These are phyloP conservation scores for Pseudocercospora cruenta DNA, from an alignment of 2,329 filamentous ascomycete species.

Conservation along the genomic window DNA sequence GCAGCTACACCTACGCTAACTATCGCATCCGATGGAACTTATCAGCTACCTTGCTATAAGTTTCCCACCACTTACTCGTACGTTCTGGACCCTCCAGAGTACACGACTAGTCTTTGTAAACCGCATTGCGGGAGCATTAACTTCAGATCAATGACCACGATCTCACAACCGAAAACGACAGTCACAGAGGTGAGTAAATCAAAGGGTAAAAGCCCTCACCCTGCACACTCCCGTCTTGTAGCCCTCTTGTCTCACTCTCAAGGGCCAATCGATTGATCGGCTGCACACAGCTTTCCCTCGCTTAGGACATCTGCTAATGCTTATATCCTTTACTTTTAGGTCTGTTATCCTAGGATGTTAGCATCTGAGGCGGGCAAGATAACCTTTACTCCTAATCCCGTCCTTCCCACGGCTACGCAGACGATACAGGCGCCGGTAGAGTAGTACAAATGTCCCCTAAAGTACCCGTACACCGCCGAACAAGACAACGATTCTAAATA, in stretches of 20 bases:
- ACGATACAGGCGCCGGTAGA: constrained; percentile 12
- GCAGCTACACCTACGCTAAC: constrained; percentile 16
- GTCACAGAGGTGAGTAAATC: too few species aligned
- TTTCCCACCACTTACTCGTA: constrained; percentile 8
- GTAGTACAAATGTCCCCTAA: constrained; percentile 13
- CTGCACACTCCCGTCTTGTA: too few species aligned
- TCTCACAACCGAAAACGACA: constrained; percentile 12
- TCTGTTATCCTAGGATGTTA: constrained; percentile 14
- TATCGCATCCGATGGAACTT: constrained; percentile 12
- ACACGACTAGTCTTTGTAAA: constrained; percentile 21
- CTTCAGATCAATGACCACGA: constrained; percentile 10
- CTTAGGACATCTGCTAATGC: too few species aligned
- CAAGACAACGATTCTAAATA: constrained; percentile 13
- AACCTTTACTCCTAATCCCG: constrained; percentile 8
- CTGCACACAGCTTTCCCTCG: too few species aligned
- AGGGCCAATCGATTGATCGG: too few species aligned
- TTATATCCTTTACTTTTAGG: too few species aligned
- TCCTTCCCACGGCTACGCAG: constrained; percentile 1
- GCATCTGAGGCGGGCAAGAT: neutral
- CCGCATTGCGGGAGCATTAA: constrained; percentile 17
- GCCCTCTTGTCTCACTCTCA: too few species aligned
- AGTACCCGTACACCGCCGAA: constrained; percentile 6
- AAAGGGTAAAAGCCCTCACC: too few species aligned
- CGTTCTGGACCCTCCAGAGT: neutral
- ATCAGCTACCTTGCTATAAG: constrained; percentile 17